A percentile compares a stretch with the other conserved stretches of the same genome.
These are phyloP conservation scores for Ophiostoma montium DNA, from an alignment of 2,329 filamentous ascomycete species.

Conservation along the genomic window DNA sequence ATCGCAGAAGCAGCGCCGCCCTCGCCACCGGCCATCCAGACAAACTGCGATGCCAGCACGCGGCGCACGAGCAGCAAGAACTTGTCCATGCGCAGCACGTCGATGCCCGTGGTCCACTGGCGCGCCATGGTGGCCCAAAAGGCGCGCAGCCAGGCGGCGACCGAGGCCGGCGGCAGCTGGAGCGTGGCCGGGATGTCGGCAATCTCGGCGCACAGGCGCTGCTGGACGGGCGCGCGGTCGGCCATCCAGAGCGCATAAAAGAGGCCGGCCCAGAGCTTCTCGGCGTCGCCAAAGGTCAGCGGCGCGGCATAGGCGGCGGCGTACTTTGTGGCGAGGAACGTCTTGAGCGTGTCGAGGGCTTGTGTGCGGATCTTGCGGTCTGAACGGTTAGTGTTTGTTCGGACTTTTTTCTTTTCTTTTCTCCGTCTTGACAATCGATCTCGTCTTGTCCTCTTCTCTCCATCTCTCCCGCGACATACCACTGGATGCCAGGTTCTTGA, in stretches of 20 bases:
- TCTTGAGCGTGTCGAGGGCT: constrained; percentile 61
- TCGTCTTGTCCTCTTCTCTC: background rate
- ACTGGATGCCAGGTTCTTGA: constrained; percentile 72
- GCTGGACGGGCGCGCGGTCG: constrained; percentile 77
- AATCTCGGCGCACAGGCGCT: constrained; percentile 66
- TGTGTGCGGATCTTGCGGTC: constrained; percentile 66
- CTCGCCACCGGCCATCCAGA: constrained; percentile 23
- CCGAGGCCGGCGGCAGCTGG: constrained; percentile 35
- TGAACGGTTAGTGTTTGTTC: constrained; percentile 21
- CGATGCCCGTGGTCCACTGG: constrained; percentile 56
- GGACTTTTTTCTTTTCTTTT: background rate
- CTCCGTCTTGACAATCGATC: no score
- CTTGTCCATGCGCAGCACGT: constrained; percentile 77
- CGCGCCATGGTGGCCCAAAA: constrained; percentile 59
- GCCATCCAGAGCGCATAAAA: constrained; percentile 93
- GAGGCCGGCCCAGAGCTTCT: constrained; percentile 90
- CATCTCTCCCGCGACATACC: constrained; percentile 34
- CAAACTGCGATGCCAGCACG: constrained; percentile 59
- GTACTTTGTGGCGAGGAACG: constrained; percentile 53
- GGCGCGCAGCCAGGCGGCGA: constrained; percentile 38
- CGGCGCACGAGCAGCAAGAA: constrained; percentile 74
- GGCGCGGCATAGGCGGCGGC: constrained; percentile 24
- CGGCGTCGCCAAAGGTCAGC: constrained; percentile 54
- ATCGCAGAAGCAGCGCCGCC: constrained; percentile 9
- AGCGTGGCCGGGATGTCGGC: constrained; percentile 38